Base-by-base conservation (phyloP, 768 basidiomycete species). In the Filobasidium wieringae region DNA sequence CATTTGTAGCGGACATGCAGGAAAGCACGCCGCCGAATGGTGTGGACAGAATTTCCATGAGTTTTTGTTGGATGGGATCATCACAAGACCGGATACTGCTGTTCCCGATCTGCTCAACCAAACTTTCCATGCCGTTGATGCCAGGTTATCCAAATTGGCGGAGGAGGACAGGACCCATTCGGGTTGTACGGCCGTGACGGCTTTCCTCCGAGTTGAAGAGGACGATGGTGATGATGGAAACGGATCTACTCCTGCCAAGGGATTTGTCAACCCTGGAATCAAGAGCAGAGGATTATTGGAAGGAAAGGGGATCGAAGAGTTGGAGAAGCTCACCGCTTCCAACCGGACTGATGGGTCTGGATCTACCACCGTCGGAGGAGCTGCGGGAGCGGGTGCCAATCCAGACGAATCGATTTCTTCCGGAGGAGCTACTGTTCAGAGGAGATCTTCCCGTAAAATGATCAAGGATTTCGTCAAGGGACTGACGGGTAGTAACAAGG, bases 21-120 rank as follows among this genome's bases (percentile, higher is more conserved):
- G 95, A 17, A 97, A 93, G 72, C 88, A 96, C 67, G 92, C 93
- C 32, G 95, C 95, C 27, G 95, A 99, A 73, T 97, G 93, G 92
- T 97, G 95, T 74, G 95, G 95, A 40, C 79, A 80, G 65, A 84
- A 97, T 72, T 99, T 99, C 75, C 91, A 97, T 69, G 84, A 91
- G 82, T 80, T 80, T 69, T 79, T 93, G 51, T 79, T 92, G 34
- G 76, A 83, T 17, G 78, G 81, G n/a, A 76, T 93, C 34, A 82
- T 81, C 58, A 76, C 78, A n/a, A 76, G 80, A 36, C 79, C 83
- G 8, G 72, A 77, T 8, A 68, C 78, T 17, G 76, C 80, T 29
- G 81, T 97, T 52, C 92, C 93, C 2, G 91, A 93, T 66, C 71
- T 91, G 59, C 81, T 97, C 58, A 96, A 97, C 71, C 78, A 85